Evolutionary conservation across 176 grass and related monocot species (phyloP), one percentile per base, ranked within the genome.

Genomic region (Themeda triandra): DNA sequence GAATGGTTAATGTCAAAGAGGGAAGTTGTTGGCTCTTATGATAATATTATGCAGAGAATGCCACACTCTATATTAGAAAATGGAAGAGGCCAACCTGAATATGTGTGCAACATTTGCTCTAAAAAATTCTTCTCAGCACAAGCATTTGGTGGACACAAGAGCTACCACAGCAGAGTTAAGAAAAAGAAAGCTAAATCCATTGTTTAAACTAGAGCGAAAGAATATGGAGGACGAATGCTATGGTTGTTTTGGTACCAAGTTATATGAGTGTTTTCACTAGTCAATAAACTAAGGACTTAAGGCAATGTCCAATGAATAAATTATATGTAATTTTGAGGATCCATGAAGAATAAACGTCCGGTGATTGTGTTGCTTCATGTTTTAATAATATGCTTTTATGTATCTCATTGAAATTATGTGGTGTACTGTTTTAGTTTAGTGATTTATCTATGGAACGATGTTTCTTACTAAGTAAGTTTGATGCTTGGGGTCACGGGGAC

Each of bases 1-100:
- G 19, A n/a, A 56, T 0, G 6, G 0, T 10, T 0, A 6, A 3
- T 56, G 2, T n/a, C 10, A 2, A 33, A 4, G 31, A n/a, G 19
- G 19, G 35, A 69, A 69, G 36, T 11, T 10, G 66, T 39, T 12
- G 3, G 19, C 7, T 4, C 66, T 69, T 39, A 35, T 69, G 19
- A n/a, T 6, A 39, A 69, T n/a, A 13, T 69, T 39, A 12, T n/a
- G 35, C 9, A n/a, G 32, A 13, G 66, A 13, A 39, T 69, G 10
- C 23, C 66, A 6, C 21, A 23, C 33, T 69, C 10, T 36, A 37
- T 0, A 23, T 12, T 69, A 10, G 36, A n/a, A 39, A 39, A 6
- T n/a, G 8, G 21, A 69, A 37, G 19, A 69, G 66, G 18, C 8
- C 1, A 1, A 1, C 0, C 4, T 69, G 21, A 39, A 69, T 39